Evolutionary conservation across 2,329 filamentous ascomycete genomes (phyloP), one percentile per base, ranked within the genome.

Genomic region (Cordyceps fumosorosea): DNA sequence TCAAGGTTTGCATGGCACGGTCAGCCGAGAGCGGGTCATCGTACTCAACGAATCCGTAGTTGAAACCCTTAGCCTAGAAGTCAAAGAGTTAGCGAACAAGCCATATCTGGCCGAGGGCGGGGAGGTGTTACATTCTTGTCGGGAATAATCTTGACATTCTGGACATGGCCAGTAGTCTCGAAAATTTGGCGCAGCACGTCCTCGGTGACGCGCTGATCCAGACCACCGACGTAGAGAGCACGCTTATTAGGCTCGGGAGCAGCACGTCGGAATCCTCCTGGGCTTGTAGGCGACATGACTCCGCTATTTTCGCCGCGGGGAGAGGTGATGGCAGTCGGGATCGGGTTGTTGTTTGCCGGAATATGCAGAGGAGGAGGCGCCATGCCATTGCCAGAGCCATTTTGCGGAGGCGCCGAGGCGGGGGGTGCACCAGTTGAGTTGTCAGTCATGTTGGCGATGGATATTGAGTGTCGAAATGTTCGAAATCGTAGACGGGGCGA

Each of bases 11-110:
- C 95, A 99, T 97, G 65, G 95, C 95, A 73, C 95, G 89, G 76
- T 99, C 95, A 68, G 95, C 95, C 66, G 93, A 91, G 76, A 90
- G 93, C 59, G 95, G 95, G 75, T 99, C 95, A 76, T 99, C 95
- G 77, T 97, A 99, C 76, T 99, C 95, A 67, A 99, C 90, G 73
- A 99, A 99, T 26, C 95, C 95, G 77, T 99, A 99, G 81, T 99
- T 99, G 82, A 91, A 96, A 54, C 95, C 95, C 83, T 98, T 96
- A 69, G 89, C 89, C 86, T 96, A 78, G 68, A 82, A 74, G 73
- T 50, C 14, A 48, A 32, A 77, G 69, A 60, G 42, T 62, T 42
- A 26, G 47, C 22, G n/a, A n/a, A 40, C 22, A 40, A 56, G 29
- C 18, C 26, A 60, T 53, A 4, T 12, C 18, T 18, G 48, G 16